Percentiles rank a stretch among this genome's conserved stretches.
Evolutionary conservation across 78 protist genomes (phyloP).

Genomic region (Chrysochromulina tobinii): DNA sequence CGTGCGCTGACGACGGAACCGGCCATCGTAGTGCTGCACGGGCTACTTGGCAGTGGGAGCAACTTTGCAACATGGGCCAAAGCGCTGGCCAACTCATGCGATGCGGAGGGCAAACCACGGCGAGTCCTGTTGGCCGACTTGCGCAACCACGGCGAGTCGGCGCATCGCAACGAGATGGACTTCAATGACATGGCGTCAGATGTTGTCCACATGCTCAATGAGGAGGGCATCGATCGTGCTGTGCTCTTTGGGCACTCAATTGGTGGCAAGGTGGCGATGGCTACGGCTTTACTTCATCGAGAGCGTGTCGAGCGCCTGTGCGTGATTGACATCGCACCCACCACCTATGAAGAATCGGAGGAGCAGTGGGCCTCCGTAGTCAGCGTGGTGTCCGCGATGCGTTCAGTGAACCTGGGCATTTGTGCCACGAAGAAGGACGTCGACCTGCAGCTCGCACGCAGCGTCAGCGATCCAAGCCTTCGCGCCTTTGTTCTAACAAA

Average conservation of each 20-base stretch:
- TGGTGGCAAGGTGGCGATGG: conserved; percentile 5
- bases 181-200: neutral
- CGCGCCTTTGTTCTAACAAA: neutral
- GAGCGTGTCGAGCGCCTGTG: neutral
- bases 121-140: neutral
- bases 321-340: neutral
- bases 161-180: neutral
- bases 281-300: neutral
- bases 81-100: neutral
- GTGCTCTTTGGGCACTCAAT: neutral
- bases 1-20: too few species aligned
- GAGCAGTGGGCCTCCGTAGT: neutral
- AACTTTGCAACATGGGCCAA: neutral
- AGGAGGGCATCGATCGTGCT: neutral
- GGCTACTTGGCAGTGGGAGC: neutral
- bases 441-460: neutral
- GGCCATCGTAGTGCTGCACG: neutral
- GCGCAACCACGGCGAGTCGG: neutral
- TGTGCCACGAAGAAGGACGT: too few species aligned
- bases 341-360: neutral
- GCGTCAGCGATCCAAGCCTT: neutral
- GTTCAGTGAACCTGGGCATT: too few species aligned
- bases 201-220: neutral
- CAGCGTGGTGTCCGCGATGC: too few species aligned
- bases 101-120: neutral